Conservation (phyloP, 768 basidiomycete species). For the Amylocystis lapponica region DNA sequence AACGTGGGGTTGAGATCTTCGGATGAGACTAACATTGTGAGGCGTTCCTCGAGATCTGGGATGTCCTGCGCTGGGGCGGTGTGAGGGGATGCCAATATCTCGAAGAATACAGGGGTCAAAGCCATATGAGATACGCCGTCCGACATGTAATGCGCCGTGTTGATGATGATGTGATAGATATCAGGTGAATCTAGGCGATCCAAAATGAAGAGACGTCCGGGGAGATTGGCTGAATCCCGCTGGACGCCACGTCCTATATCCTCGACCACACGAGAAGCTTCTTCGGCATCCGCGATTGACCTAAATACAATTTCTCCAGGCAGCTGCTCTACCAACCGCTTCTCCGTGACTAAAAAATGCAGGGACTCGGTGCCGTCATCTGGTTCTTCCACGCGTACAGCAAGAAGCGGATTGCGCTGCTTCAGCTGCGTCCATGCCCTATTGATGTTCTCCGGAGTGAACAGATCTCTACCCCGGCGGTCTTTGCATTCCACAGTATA, state of each 20-base stretch:
- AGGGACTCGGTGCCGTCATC: conserved; percentile 20
- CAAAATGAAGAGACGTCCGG: conserved; percentile 39
- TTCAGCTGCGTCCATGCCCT: conserved; percentile 45
- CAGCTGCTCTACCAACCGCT: conserved; percentile 24
- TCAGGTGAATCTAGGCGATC: conserved; percentile 31
- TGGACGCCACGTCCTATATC: conserved; percentile 27
- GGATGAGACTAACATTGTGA: conserved; percentile 36
- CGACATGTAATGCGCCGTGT: conserved; percentile 43
- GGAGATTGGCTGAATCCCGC: conserved; percentile 34
- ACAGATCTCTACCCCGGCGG: conserved; percentile 12
- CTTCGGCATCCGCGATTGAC: conserved; percentile 27
- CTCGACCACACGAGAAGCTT: conserved; percentile 26
- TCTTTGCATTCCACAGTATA: conserved; percentile 25
- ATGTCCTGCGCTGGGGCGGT: not conserved
- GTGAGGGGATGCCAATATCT: conserved; percentile 28
- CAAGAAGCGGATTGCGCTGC: conserved; percentile 44
- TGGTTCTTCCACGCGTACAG: conserved; percentile 31
- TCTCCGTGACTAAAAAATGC: conserved; percentile 39
- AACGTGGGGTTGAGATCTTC: conserved; percentile 31
- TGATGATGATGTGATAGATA: conserved; percentile 36
- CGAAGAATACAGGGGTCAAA: conserved; percentile 39
- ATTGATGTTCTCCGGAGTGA: conserved; percentile 30
- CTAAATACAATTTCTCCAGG: conserved; percentile 36
- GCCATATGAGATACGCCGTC: conserved; percentile 42
- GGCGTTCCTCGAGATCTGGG: conserved; percentile 30